phyloP scores from a whole-genome alignment of 352 stramenopile species.

The Pythium pyrilobum region DNA sequence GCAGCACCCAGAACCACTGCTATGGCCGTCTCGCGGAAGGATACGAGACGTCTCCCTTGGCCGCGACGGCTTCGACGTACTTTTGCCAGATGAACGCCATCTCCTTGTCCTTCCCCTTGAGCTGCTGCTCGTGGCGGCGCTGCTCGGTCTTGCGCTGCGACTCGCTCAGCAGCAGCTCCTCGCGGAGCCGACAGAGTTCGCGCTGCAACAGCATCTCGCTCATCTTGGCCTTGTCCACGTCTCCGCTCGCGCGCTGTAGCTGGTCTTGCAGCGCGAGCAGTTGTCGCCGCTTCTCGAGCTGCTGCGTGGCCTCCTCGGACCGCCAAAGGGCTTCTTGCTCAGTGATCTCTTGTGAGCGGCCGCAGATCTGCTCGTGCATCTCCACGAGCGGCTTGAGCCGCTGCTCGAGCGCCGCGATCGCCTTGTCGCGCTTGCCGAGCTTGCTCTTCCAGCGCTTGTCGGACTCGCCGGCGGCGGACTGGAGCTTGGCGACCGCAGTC shows the following conservation, averaged over 20 bases:
- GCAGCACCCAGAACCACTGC: too few species aligned
- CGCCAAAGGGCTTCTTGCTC: slow-evolving; percentile 24
- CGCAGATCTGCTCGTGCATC: background rate
- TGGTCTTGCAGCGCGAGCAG: slow-evolving; percentile 24
- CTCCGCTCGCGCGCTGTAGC: slow-evolving; percentile 20
- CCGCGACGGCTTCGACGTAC: slow-evolving; percentile 39
- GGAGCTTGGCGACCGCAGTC: background rate
- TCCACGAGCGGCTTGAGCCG: slow-evolving; percentile 6
- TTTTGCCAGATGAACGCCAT: slow-evolving; percentile 70
- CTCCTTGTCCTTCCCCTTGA: slow-evolving; percentile 56
- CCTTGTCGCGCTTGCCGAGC: slow-evolving; percentile 22
- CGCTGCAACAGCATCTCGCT: slow-evolving; percentile 42
- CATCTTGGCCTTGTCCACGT: slow-evolving; percentile 36
- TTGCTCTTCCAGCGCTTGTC: slow-evolving; percentile 34
- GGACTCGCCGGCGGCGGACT: background rate
- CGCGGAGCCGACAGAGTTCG: slow-evolving; percentile 46
- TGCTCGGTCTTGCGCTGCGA: slow-evolving; percentile 46
- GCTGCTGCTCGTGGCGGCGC: slow-evolving; percentile 38
- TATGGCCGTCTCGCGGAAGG: too few species aligned
- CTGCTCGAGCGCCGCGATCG: slow-evolving; percentile 21
- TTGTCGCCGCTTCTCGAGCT: slow-evolving; percentile 28
- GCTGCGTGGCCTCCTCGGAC: slow-evolving; percentile 28
- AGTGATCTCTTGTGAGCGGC: slow-evolving; percentile 1
- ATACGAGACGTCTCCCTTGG: background rate
- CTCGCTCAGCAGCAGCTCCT: slow-evolving; percentile 60